Conservation (phyloP, 1,284 basidiomycete genomes). For the Ceratorhiza oryzae-sativae region DNA sequence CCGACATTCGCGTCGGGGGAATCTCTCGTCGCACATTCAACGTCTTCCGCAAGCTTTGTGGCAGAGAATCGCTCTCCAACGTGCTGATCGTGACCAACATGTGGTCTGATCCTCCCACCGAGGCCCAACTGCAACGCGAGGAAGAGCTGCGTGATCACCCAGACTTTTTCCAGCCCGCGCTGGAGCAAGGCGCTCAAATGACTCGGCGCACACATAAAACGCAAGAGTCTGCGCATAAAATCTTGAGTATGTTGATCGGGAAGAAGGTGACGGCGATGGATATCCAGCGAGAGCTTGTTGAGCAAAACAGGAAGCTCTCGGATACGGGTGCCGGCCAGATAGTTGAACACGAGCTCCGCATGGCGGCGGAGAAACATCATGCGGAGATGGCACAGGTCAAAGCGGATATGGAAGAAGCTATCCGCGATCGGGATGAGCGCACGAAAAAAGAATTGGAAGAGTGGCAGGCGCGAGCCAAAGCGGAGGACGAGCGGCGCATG, state of each 20-base stretch:
- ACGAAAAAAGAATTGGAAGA: constrained; percentile 12
- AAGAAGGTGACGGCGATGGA: not conserved
- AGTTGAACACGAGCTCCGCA: not conserved
- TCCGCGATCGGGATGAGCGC: constrained; percentile 13
- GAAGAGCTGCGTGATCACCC: constrained; percentile 13
- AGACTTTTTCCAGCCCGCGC: constrained; percentile 28
- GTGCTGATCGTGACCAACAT: constrained; percentile 47
- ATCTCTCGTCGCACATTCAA: constrained; percentile 26
- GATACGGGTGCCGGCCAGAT: constrained; percentile 15
- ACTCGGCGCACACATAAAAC: not conserved
- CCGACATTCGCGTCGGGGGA: constrained; percentile 38
- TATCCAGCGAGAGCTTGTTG: constrained; percentile 17
- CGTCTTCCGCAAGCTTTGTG: constrained; percentile 40
- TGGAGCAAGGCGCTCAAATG: not conserved
- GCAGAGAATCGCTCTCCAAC: constrained; percentile 41
- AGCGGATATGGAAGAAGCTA: constrained; percentile 6
- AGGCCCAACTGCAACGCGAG: not conserved
- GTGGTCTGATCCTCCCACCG: constrained; percentile 42
- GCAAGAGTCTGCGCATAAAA: constrained; percentile 4
- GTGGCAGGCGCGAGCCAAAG: not conserved
- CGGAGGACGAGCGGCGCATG: constrained; percentile 2
- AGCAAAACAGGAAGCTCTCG: constrained; percentile 1
- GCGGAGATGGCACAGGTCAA: constrained; percentile 16
- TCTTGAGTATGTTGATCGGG: constrained; percentile 9
- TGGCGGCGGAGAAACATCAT: not conserved